These are phyloP conservation scores for Euryodendron excelsum DNA, from an alignment of 148 eudicot species.

Conservation along the genomic window DNA sequence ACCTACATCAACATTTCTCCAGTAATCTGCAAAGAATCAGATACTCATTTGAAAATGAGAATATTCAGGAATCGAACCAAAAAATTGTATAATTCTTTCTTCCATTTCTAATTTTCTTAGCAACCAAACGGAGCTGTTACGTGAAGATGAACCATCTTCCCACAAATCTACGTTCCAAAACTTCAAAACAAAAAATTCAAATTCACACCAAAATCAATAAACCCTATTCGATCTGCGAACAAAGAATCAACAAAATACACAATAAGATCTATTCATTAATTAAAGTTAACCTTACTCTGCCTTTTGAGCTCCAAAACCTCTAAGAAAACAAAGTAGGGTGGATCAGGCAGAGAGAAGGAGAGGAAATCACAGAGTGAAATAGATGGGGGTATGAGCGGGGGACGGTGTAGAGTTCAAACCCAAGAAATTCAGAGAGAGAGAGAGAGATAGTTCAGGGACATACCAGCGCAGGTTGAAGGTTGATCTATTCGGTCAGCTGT, in stretches of 20 bases:
- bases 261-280: not conserved
- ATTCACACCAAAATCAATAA: not conserved
- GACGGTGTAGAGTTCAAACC: too few relatives aligned
- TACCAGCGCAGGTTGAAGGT: too few relatives aligned
- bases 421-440: too few relatives aligned
- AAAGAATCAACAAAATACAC: not conserved
- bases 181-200: not conserved
- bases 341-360: conserved; percentile 15
- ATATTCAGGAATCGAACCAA: too few relatives aligned
- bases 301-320: conserved; percentile 11
- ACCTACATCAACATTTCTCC: not conserved
- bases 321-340: conserved; percentile 19
- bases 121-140: not conserved
- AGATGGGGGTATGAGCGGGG: not conserved
- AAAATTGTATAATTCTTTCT: not conserved
- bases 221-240: conserved; percentile 6
- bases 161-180: not conserved
- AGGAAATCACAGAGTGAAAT: not conserved
- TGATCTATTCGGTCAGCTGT: too few relatives aligned
- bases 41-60: not conserved
- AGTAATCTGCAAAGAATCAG: not conserved
- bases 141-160: not conserved
- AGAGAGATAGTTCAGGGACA: too few relatives aligned
- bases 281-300: conserved; percentile 7
- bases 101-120: not conserved